These are phyloP conservation scores for Penicillium odoratum DNA, from an alignment of 495 filamentous ascomycete species.

Conservation along the genomic window DNA sequence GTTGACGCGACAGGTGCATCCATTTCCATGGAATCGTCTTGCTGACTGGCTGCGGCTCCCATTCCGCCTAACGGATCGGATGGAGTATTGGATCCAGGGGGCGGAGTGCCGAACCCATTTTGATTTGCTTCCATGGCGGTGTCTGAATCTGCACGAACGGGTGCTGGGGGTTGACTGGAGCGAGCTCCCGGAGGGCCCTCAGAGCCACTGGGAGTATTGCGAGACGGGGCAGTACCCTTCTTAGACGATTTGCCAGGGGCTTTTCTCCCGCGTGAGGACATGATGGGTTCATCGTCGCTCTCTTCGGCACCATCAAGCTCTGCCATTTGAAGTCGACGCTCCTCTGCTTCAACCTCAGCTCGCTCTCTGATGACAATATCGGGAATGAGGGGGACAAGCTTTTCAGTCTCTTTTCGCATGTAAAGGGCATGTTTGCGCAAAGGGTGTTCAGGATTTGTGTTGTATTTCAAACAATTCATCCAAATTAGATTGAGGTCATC, in stretches of 20 bases:
- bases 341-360: conserved; percentile 95
- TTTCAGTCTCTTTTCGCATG: conserved; percentile 96
- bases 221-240: conserved; percentile 71
- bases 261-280: conserved; percentile 92
- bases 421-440: conserved; percentile 90
- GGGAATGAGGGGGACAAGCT: conserved; percentile 90
- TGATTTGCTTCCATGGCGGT: conserved; percentile 64
- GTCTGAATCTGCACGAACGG: conserved; percentile 63
- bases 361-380: conserved; percentile 86
- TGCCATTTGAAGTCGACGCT: conserved; percentile 73
- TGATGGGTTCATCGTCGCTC: conserved; percentile 97
- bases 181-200: conserved; percentile 70
- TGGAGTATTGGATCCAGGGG: conserved; percentile 75
- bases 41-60: conserved; percentile 62
- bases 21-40: conserved; percentile 78
- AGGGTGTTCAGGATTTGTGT: conserved; percentile 82
- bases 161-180: conserved; percentile 53
- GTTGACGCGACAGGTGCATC: conserved; percentile 63
- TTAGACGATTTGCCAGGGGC: conserved; percentile 71
- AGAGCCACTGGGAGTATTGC: conserved; percentile 63
- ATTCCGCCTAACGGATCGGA: conserved; percentile 68
- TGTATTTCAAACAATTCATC: conserved; percentile 95
- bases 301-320: conserved; percentile 82
- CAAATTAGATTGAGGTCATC: conserved; percentile 92
- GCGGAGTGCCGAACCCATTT: conserved; percentile 81